phyloP scores from a whole-genome alignment of 106 monocot genomes.

The Allium fistulosum region DNA sequence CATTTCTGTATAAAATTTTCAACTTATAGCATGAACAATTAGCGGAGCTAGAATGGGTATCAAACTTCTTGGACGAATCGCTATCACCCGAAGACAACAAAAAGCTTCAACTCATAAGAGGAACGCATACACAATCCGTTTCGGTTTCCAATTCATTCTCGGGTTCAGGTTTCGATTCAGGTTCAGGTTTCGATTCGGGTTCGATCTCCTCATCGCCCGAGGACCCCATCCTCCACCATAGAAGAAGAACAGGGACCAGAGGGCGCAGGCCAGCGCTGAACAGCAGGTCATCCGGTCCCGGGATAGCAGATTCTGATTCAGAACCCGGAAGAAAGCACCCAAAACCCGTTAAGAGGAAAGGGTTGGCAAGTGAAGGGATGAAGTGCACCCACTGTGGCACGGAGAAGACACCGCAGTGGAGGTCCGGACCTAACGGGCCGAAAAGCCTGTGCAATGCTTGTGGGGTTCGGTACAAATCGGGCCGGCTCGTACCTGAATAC shows the following conservation, averaged over 20 bases:
- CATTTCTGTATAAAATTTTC: not conserved
- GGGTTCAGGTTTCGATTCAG: slow-evolving; percentile 2
- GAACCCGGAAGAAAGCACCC: slow-evolving; percentile 11
- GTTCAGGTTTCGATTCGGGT: too few relatives aligned
- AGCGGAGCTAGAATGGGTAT: slow-evolving; percentile 69
- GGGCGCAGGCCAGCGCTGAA: slow-evolving; percentile 44
- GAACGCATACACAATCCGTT: slow-evolving; percentile 18
- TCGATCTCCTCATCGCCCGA: slow-evolving; percentile 3
- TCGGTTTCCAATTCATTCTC: slow-evolving; percentile 15
- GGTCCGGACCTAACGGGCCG: slow-evolving; percentile 82
- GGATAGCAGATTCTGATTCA: slow-evolving; percentile 14
- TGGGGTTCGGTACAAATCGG: slow-evolving; percentile 85
- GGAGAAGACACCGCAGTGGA: slow-evolving; percentile 95
- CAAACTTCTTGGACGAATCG: slow-evolving; percentile 57
- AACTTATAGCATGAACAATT: slow-evolving; percentile 38
- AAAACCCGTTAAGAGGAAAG: slow-evolving; percentile 35
- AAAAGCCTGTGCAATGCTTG: slow-evolving; percentile 97
- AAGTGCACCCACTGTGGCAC: slow-evolving; percentile 72
- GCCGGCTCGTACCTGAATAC: slow-evolving; percentile 80
- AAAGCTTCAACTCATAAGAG: slow-evolving; percentile 44
- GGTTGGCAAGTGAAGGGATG: slow-evolving; percentile 25
- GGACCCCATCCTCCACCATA: slow-evolving; percentile 1
- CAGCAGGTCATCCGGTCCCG: slow-evolving; percentile 54
- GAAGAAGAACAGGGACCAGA: slow-evolving; percentile 73
- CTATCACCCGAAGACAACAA: slow-evolving; percentile 46